Evolutionary conservation across 148 eudicot species (phyloP), one percentile per base, ranked within the genome.

Genomic region (Rhododendron vialii): DNA sequence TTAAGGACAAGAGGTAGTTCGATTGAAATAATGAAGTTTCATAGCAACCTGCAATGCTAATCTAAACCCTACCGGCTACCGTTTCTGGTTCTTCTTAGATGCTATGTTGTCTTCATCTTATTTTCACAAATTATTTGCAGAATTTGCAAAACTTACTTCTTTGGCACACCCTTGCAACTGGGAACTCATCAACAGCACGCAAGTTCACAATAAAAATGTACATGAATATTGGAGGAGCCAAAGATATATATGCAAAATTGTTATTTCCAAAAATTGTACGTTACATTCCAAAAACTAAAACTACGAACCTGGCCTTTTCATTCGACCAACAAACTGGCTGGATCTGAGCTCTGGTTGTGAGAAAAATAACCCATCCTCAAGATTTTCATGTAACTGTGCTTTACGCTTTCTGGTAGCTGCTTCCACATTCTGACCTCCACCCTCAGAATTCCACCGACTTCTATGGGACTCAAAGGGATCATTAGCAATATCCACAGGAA

Each of bases 301-400:
- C 88, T 93, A 93, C 92, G 89, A 90, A 96, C 94, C 95, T 87
- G 89, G 92, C 90, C 95, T 86, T 93, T 88, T 92, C 90, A 43
- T 87, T 86, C 81, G 91, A 90, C 90, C 91, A 79, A 82, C 83
- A 82, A 88, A 91, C 78, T 89, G 91, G 89, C 87, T 87, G 51
- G 89, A 82, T 86, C 87, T 88, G 24, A 82, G 86, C 81, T 90
- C 84, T 24, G 86, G 85, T 77, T 81, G 89, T 91, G 91, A 88
- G 85, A 86, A 92, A 88, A 84, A 77, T 81, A 80, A 86, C 77
- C 86, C 91, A 87, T 88, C 89, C 59, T 88, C 92, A 78, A 83
- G 43, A 67, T 92, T 92, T 38, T 65, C 86, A 87, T 51, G 57
- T 28, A 87, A 85, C 11, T 91, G 87, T 20, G 88, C 86, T 89